Evolutionary conservation across 1,139 yeast genomes (phyloP), one percentile per base, ranked within the genome.

Genomic region (Yamadazyma dendronema): DNA sequence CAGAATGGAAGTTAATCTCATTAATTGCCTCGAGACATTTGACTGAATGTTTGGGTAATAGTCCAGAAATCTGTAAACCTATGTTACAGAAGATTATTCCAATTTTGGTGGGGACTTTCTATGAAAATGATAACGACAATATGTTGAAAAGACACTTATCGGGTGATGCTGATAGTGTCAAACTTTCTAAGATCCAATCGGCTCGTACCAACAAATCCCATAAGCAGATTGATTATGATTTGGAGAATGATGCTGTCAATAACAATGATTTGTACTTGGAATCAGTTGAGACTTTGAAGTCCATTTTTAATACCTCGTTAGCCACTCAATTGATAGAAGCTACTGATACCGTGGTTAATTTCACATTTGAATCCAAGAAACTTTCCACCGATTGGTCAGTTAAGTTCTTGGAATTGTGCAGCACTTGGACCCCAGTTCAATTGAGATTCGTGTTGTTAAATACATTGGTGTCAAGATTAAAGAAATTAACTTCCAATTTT

Each of bases 391-490:
- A 39, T 10, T 83, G 90, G 90, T 68, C 79, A 2, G 67, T 73
- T 19, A 59, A 70, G 3, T 67, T 89, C 38, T 62, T 87, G 34
- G 84, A 80, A 45, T 66, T 80, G 46, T 76, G 87, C 41, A 79
- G 88, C 9, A 75, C 79, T 31, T 88, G 92, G 79, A 77, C 88
- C 6, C 97, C 96, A 0, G 95, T 92, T 13, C 97, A 89, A 54
- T 66, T 88, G 43, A 69, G 98, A 46, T 90, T 87, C 57, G 66
- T 84, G 29, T 76, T 86, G 4, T 67, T 86, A 36, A 57, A 61
- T 11, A 66, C 77, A 11, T 54, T 77, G 30, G 60, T 77, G 22
- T 39, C 58, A 3, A 57, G 57, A 15, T 59, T 75, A 37, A 42
- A 48, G 8, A 34, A 43, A 3, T 39, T 57, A 3, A 46, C 65